Base-by-base conservation (phyloP, 202 grass and related monocot genomes). In the Carex sylvatica region DNA sequence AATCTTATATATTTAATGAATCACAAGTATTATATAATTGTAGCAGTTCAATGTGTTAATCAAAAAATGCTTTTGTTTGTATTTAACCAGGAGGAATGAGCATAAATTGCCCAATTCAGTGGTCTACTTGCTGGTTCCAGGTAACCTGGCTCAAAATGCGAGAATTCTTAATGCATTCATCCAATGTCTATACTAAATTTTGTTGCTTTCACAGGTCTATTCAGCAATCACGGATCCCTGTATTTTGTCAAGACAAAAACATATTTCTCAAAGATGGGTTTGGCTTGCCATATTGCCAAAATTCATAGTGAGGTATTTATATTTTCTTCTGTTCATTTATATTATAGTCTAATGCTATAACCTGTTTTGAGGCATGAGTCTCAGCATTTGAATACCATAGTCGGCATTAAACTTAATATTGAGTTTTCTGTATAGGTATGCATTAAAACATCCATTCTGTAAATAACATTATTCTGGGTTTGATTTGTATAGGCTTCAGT, bases 231-330 rank as follows among this genome's bases (percentile, higher is more conserved):
- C 14, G 95, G 95, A 6, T 90, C 92, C 31, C 85, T 95, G 53
- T 98, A 98, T 83, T 98, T 98, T 86, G 92, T 98, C 54, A 94
- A 93, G 61, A 94, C 95, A 65, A 98, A 98, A 85, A 74, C 86
- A 64, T 93, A 91, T 85, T 98, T 94, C 71, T 98, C 90, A 71
- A 93, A 94, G 77, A 97, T 94, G 92, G 92, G 94, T 61, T 78
- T 97, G 30, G 84, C 89, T 89, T 97, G 94, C 67, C 94, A 94
- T 79, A 94, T 97, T 28, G 92, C 94, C 23, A 97, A 94, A 79
- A 97, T 97, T 71, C 94, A 97, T 65, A 94, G 94, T 46, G 94
- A 97, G 92, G 94, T 97, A 87, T 62, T 88, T 20, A 61, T 70
- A 67, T 68, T 73, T 69, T 24, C 51, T 47, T 61, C 23, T 84